Evolutionary conservation across 1,284 basidiomycete species (phyloP).

Genomic region (Ceratobasidium papillatum): DNA sequence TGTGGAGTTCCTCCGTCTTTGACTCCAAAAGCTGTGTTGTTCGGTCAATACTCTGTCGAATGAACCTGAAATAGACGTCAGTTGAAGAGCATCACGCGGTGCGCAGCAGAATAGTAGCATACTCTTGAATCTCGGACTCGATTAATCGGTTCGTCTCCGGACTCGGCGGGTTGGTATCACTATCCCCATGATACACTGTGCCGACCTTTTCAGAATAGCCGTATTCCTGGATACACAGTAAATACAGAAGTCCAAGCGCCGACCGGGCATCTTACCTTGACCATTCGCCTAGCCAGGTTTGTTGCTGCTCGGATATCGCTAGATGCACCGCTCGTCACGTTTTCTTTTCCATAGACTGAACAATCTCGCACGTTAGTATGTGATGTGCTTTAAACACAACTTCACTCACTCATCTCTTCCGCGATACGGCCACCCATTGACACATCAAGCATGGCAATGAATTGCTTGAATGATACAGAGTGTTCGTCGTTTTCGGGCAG

Average conservation of each 20-base stretch:
- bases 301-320: conserved; percentile 86
- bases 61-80: conserved; percentile 61
- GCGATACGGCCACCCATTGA: conserved; percentile 93
- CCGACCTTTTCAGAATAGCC: conserved; percentile 89
- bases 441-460: conserved; percentile 84
- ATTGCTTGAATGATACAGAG: conserved; percentile 77
- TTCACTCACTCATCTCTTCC: conserved; percentile 77
- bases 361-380: conserved; percentile 26
- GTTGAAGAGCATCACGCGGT: not conserved
- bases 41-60: conserved; percentile 77
- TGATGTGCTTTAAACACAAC: conserved; percentile 13
- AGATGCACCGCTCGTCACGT: conserved; percentile 89
- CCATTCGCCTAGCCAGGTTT: conserved; percentile 83
- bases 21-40: conserved; percentile 76
- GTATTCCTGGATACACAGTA: conserved; percentile 62
- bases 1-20: conserved; percentile 77
- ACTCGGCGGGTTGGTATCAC: conserved; percentile 69
- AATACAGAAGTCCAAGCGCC: conserved; percentile 21
- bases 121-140: conserved; percentile 84
- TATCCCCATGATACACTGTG: conserved; percentile 79
- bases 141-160: conserved; percentile 80
- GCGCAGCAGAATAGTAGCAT: conserved; percentile 51
- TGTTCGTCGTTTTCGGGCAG: conserved; percentile 84
- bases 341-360: conserved; percentile 85
- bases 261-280: conserved; percentile 66